Percentiles rank a stretch among this genome's conserved stretches.
These are phyloP conservation scores for Xylaria hypoxylon DNA, from an alignment of 2,329 filamentous ascomycete genomes.

Conservation along the genomic window DNA sequence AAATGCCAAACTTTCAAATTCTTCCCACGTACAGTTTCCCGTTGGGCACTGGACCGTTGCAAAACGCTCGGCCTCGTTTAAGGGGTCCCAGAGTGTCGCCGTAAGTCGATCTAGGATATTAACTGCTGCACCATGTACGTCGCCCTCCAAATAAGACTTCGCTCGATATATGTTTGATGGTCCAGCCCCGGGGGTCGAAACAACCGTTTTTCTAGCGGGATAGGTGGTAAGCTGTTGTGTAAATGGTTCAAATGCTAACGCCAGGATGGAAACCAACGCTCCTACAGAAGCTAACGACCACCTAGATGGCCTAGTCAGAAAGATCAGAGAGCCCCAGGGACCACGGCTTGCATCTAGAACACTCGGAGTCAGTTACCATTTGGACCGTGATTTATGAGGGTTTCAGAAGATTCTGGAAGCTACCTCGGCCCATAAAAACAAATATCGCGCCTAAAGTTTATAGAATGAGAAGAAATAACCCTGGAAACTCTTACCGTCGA, in stretches of 20 bases:
- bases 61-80: background rate
- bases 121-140: background rate
- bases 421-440: too few relatives aligned
- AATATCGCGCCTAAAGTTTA: too few relatives aligned
- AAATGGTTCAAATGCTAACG: background rate
- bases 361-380: too few relatives aligned
- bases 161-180: slow-evolving; percentile 8
- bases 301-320: background rate
- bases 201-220: background rate
- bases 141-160: background rate
- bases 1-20: slow-evolving; percentile 26
- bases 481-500: too few relatives aligned
- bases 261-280: background rate
- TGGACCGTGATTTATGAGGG: too few relatives aligned
- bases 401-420: too few relatives aligned
- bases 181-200: background rate
- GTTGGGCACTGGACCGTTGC: slow-evolving; percentile 9
- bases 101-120: background rate
- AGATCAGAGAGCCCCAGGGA: too few relatives aligned
- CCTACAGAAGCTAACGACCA: background rate
- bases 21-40: slow-evolving; percentile 19
- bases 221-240: background rate
- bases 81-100: slow-evolving; percentile 9
- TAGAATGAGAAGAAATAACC: too few relatives aligned
- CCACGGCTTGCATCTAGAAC: too few relatives aligned